A percentile compares a stretch with the other conserved stretches of the same genome.
Conservation (phyloP, 257 asterid genomes). For the Fraxinus excelsior region DNA sequence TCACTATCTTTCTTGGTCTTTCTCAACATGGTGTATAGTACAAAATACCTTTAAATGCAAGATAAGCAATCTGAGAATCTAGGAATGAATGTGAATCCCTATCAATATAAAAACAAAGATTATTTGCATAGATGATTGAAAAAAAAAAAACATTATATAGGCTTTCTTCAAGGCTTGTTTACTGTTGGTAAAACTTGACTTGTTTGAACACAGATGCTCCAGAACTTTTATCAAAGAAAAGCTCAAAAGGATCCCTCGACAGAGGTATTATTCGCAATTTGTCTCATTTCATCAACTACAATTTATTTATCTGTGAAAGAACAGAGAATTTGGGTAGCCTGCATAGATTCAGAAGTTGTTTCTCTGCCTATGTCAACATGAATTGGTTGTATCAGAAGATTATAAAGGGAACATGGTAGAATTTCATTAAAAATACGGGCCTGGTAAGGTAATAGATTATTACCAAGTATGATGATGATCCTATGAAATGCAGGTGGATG, state of each 20-base stretch:
- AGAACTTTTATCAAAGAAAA: not conserved
- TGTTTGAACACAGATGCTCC: not conserved
- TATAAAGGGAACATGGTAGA: not conserved
- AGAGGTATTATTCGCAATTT: not conserved
- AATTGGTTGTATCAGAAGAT: not conserved
- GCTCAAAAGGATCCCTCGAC: constrained; percentile 2
- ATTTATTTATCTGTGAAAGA: not conserved
- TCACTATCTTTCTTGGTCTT: too few species aligned
- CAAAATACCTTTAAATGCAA: not conserved
- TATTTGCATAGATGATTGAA: not conserved
- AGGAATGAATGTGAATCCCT: too few species aligned
- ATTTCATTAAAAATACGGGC: not conserved
- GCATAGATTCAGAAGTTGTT: not conserved
- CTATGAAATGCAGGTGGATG: not conserved
- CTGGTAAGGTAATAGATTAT: not conserved
- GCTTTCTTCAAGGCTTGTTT: not conserved
- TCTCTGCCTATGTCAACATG: not conserved
- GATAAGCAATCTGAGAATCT: too few species aligned
- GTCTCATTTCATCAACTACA: not conserved
- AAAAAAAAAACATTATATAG: not conserved
- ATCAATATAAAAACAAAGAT: not conserved
- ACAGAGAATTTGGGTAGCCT: not conserved
- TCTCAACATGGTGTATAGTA: too few species aligned
- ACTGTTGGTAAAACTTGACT: not conserved
- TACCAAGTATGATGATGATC: not conserved